Evolutionary conservation across 306 rosid species (phyloP), one percentile per base, ranked within the genome.

Genomic region (Castanopsis chinensis): DNA sequence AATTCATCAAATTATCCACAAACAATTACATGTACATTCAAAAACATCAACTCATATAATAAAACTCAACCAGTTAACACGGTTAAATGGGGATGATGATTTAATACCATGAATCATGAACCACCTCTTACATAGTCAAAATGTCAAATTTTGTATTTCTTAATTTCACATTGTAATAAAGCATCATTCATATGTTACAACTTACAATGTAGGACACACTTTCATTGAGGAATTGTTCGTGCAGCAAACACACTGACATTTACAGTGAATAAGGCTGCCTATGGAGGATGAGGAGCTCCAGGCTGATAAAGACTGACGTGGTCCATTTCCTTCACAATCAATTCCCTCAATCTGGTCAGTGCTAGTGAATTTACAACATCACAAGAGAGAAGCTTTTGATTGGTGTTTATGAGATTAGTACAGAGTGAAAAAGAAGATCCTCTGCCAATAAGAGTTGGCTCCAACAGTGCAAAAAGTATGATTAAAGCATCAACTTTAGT

Each of bases 221-320:
- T 10, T 37, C 45, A 70, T 76, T 80, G 80, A 80, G 37, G 53
- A 76, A 78, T 43, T 73, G 79, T 56, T 79, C 72, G 65, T 30
- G 30, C 20, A 81, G 33, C 49, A 12, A 56, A 72, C 84, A 72
- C 27, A 73, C 75, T 25, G 71, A 63, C 32, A 27, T 30, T 86
- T 77, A 90, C 18, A 82, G 81, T 45, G 84, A 83, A 64, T 73
- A 85, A 63, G 89, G 78, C 57, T 82, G 93, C 75, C 91, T 80
- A 88, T 85, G 95, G 76, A 11, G 91, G 91, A 72, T 88, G 97
- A 83, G 86, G 17, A 49, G 15, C 89, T 82, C 97, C 95, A 0
- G 94, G 72, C 85, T 94, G 99, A 83, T 86, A 92, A 81, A 94
- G 97, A 64, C 89, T 88, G 74, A 91, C 97, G 73, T 90, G 89